A percentile compares a stretch with the other conserved stretches of the same genome.
Evolutionary conservation across 768 basidiomycete species (phyloP).

Genomic region (Amanita fuliginea): DNA sequence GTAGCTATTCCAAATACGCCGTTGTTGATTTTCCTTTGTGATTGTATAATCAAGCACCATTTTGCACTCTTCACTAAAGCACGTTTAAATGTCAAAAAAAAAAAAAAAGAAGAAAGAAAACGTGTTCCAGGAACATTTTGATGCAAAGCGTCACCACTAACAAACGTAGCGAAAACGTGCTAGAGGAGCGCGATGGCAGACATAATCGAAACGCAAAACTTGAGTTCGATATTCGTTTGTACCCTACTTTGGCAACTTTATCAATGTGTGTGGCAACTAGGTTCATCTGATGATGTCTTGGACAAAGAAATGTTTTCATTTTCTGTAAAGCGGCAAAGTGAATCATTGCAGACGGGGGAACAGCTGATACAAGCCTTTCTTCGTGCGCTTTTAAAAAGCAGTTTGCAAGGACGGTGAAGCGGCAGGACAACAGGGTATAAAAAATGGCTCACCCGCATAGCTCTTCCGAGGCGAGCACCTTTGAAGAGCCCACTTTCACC

Average conservation of each 20-base stretch:
- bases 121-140: not conserved
- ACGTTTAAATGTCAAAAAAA: conserved; percentile 1
- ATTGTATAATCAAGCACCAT: not conserved
- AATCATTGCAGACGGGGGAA: too few species aligned
- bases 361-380: not conserved
- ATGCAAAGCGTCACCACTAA: not conserved
- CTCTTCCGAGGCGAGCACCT: not conserved
- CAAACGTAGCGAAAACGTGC: not conserved
- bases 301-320: not conserved
- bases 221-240: not conserved
- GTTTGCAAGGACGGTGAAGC: not conserved
- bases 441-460: not conserved
- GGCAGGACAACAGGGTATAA: not conserved
- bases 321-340: not conserved
- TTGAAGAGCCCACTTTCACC: conserved; percentile 6
- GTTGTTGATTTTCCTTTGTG: not conserved
- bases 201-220: not conserved
- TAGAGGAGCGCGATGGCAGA: not conserved
- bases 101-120: too few species aligned
- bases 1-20: not conserved
- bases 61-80: not conserved
- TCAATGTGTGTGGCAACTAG: not conserved
- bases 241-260: not conserved
- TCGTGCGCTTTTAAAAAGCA: not conserved
- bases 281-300: not conserved